Evolutionary conservation across 352 stramenopile genomes (phyloP), one percentile per base, ranked within the genome.

Genomic region (Phytophthora kernoviae): DNA sequence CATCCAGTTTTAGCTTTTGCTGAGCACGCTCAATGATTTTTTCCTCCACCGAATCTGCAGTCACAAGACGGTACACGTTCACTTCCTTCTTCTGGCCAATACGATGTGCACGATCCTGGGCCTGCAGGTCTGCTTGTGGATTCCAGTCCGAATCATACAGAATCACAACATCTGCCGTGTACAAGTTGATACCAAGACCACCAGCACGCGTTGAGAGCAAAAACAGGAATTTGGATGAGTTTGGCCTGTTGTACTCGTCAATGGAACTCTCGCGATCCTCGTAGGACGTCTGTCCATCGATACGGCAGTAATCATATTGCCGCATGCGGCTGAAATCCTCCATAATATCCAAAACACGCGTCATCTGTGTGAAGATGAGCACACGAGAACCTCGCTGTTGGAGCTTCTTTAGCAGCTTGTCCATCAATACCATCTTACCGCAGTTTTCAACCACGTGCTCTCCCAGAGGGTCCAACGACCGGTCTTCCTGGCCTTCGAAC

Each of bases 51-150:
- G 97, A 98, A 51, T 97, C 95, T 12, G 97, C 81, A 32, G 98
- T 99, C 18, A 98, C 87, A 26, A 98, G 75, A 15, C 94, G 87
- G 36, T 98, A 98, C 39, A 98, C 92, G 50, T 96, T 98, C 17
- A 99, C 97, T 40, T 93, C 94, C 73, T 99, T 99, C 62, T 96
- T 99, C 69, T 99, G 97, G 9, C 98, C 98, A 56, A 99, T 99
- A 43, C 97, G 90, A 87, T 99, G 97, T 5, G 97, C 97, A 50
- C 97, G 86, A 75, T 98, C 97, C 85, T 95, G 85, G 0, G 87
- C 87, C 68, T 98, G 94, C 32, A 99, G 58, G 79, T 99, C 97
- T 2, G 95, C 93, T 77, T 99, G 96, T 5, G 97, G 97, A 72
- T 99, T 99, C 97, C 97, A 99, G 65, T 99, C 97, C 40, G 81